phyloP scores from a whole-genome alignment of 2,329 filamentous ascomycete species.

The Verticillium tricorpus region DNA sequence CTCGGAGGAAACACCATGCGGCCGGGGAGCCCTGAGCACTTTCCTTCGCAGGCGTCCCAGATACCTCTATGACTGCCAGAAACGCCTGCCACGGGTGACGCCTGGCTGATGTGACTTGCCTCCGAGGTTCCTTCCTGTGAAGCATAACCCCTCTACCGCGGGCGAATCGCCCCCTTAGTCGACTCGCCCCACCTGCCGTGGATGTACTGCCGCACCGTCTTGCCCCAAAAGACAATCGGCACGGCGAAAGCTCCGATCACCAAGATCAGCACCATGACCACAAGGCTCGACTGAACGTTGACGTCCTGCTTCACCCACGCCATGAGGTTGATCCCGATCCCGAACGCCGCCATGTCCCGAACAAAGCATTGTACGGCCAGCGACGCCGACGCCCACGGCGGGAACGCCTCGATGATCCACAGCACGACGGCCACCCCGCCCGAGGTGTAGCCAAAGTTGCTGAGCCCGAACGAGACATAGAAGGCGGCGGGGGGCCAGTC shows the following conservation, averaged over 20 bases:
- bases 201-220: conserved; percentile 19
- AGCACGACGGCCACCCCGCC: conserved; percentile 18
- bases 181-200: conserved; percentile 16
- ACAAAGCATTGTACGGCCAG: conserved; percentile 1
- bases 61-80: no score
- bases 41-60: no score
- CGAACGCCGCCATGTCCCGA: not conserved
- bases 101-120: no score
- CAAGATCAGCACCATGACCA: conserved; percentile 5
- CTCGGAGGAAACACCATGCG: no score
- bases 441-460: conserved; percentile 14
- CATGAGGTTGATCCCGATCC: not conserved
- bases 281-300: not conserved
- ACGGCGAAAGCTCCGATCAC: conserved; percentile 17
- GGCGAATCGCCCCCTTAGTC: conserved; percentile 18
- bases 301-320: not conserved
- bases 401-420: conserved; percentile 21
- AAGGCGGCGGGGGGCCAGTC: not conserved
- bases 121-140: no score
- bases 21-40: no score
- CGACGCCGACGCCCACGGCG: conserved; percentile 18
- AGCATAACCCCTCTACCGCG: conserved; percentile 5
- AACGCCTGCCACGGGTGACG: no score
- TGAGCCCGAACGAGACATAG: conserved; percentile 8
- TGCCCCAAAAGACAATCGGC: conserved; percentile 21